Base-by-base conservation (phyloP, 1,284 basidiomycete genomes). In the Microstroma glucosiphilum region DNA sequence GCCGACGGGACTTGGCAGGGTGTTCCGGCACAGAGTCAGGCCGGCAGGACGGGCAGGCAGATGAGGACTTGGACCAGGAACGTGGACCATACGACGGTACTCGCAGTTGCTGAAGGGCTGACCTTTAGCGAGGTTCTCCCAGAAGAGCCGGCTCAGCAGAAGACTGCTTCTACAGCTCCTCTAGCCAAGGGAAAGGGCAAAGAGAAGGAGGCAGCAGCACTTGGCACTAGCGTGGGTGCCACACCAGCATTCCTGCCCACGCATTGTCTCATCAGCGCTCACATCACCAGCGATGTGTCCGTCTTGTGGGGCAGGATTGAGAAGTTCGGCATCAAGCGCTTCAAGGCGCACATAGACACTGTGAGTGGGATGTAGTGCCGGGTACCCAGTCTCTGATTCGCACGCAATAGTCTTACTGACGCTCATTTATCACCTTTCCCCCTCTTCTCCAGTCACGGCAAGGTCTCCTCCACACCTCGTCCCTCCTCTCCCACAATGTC, bases 11-110 rank as follows among this genome's bases (percentile, higher is more conserved):
- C 23, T 12, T 23, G 23, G 46, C 15, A 25, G 25, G 51, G 51
- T 2, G 51, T 23, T 6, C 21, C 13, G 51, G 26, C 13, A 7
- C 21, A 21, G 51, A 54, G 51, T 54, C 21, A 21, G 51, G 26
- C 21, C 25, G 57, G 19, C 17, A 13, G 19, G 25, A 40, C 37
- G 37, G 46, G 53, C 7, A 57, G 75, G 40, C 60, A 67, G 23
- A 78, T 79, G 75, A 67, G 73, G 25, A 66, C 68, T 26, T 79
- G 77, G 77, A 77, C 76, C 13, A 60, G 75, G 26, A 79, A 79
- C 46, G 60, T 79, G 26, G 77, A 79, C 57, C 77, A 79, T 56
- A 73, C 68, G 21, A 69, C 68, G 17, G 75, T 77, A 0, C 66
- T 79, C 9, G 73, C 76, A 4, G 70, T 79, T 25, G 76, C 76